Conservation (phyloP, 2,329 filamentous ascomycete species). For the Microdochium bolleyi region DNA sequence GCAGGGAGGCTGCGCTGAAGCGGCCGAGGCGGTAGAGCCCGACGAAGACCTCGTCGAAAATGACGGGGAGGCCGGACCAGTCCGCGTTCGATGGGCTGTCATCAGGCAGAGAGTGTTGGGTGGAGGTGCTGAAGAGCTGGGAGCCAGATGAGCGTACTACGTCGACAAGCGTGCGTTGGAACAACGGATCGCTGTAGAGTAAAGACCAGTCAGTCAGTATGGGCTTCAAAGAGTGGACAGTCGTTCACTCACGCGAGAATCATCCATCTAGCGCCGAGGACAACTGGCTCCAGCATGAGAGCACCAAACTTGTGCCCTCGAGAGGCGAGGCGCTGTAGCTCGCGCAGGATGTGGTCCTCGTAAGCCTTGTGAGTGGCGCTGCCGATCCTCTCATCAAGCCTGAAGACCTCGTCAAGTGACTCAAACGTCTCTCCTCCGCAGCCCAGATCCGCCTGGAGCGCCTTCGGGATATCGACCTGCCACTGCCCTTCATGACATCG, state of each 20-base stretch:
- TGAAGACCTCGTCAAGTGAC: conserved; percentile 50
- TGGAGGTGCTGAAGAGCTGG: conserved; percentile 38
- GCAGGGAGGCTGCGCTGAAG: conserved; percentile 61
- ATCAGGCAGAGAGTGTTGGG: background rate
- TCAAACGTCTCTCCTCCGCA: conserved; percentile 33
- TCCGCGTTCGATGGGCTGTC: conserved; percentile 6
- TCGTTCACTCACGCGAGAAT: conserved; percentile 43
- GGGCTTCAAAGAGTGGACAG: conserved; percentile 4
- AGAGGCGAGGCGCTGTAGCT: conserved; percentile 33
- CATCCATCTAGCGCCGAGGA: conserved; percentile 63
- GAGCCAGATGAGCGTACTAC: conserved; percentile 51
- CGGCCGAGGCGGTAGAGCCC: conserved; percentile 75
- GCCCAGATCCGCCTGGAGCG: conserved; percentile 28
- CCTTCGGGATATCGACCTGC: conserved; percentile 49
- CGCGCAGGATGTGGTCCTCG: conserved; percentile 38
- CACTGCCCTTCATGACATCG: conserved; percentile 59
- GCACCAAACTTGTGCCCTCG: conserved; percentile 52
- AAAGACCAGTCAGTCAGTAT: conserved; percentile 5
- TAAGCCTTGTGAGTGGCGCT: conserved; percentile 27
- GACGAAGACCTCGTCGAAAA: conserved; percentile 86
- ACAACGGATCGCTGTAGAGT: conserved; percentile 62
- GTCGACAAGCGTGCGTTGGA: conserved; percentile 63
- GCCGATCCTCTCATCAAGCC: conserved; percentile 30
- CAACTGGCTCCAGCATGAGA: conserved; percentile 56
- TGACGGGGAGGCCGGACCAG: conserved; percentile 70